These are phyloP conservation scores for Lyophyllum atratum DNA, from an alignment of 768 basidiomycete species.

Conservation along the genomic window DNA sequence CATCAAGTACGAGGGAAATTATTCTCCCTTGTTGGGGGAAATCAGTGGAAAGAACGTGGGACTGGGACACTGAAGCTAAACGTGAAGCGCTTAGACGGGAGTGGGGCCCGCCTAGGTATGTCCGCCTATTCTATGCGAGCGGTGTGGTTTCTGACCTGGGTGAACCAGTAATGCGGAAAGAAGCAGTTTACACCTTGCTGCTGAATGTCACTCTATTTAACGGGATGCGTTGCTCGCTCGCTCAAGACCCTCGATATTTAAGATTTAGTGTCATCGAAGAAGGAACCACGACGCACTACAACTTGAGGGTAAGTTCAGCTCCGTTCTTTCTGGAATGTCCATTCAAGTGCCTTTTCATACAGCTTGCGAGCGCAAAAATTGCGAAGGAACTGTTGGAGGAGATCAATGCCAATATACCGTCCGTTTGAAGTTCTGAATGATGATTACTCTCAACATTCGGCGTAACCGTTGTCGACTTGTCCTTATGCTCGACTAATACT, in stretches of 20 bases:
- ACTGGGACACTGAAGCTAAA: constrained; percentile 73
- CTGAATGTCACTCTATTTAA: constrained; percentile 76
- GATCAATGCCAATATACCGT: constrained; percentile 50
- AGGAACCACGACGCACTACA: constrained; percentile 66
- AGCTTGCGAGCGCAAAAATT: constrained; percentile 73
- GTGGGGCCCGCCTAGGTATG: constrained; percentile 69
- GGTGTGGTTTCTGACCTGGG: neutral
- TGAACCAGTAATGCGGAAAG: constrained; percentile 77
- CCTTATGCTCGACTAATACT: constrained; percentile 16
- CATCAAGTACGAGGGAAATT: constrained; percentile 80
- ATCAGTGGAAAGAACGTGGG: constrained; percentile 80
- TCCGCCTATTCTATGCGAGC: neutral
- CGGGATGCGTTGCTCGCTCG: constrained; percentile 73
- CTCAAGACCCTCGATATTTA: constrained; percentile 80
- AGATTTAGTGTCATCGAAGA: constrained; percentile 73
- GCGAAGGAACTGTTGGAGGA: constrained; percentile 68
- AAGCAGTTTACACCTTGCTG: constrained; percentile 74
- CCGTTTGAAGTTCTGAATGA: constrained; percentile 20
- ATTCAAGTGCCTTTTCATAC: constrained; percentile 4
- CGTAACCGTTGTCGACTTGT: constrained; percentile 2
- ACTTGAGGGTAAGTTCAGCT: constrained; percentile 59
- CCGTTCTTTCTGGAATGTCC: constrained; percentile 5
- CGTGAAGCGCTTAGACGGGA: constrained; percentile 61
- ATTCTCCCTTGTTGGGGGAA: constrained; percentile 57
- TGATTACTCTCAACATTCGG: neutral